phyloP scores from a whole-genome alignment of 1,284 basidiomycete species.

The Ustilago nuda region DNA sequence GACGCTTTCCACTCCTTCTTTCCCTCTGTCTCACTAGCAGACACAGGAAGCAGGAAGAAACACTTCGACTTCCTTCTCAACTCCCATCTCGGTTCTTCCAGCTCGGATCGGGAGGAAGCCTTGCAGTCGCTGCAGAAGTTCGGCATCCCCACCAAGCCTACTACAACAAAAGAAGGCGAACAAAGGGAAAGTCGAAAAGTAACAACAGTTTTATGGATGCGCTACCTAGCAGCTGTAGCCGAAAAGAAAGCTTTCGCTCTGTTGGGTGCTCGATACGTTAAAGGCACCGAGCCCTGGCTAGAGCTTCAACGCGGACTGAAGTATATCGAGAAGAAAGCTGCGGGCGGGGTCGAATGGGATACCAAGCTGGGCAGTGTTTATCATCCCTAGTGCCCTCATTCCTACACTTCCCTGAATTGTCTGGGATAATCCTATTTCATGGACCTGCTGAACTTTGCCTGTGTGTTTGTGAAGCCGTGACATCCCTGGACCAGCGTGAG shows the following conservation, averaged over 20 bases:
- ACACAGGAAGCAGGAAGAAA: constrained; percentile 6
- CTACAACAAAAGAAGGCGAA: constrained; percentile 68
- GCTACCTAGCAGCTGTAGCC: constrained; percentile 17
- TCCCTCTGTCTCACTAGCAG: constrained; percentile 5
- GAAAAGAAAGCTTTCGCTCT: constrained; percentile 36
- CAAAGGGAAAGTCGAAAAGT: constrained; percentile 9
- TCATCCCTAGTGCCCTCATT: constrained; percentile 2
- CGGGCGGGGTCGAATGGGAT: constrained; percentile 18
- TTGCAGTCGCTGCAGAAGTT: constrained; percentile 70
- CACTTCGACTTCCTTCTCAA: constrained; percentile 38
- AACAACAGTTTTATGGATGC: constrained; percentile 11
- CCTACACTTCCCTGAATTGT: neutral
- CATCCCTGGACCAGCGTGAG: neutral
- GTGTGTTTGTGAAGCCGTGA: neutral
- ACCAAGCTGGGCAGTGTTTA: constrained; percentile 31
- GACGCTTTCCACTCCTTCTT: constrained; percentile 71
- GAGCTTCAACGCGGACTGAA: constrained; percentile 32
- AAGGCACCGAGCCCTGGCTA: constrained; percentile 49
- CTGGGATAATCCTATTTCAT: neutral
- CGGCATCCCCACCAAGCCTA: constrained; percentile 52
- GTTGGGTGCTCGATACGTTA: constrained; percentile 52
- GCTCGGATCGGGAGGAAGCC: constrained; percentile 67
- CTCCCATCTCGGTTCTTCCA: constrained; percentile 9
- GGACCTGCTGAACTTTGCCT: neutral
- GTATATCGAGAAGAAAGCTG: constrained; percentile 3